Evolutionary conservation across 129 eudicot genomes (phyloP), one percentile per base, ranked within the genome.

Genomic region (Flaveria sonorensis): DNA sequence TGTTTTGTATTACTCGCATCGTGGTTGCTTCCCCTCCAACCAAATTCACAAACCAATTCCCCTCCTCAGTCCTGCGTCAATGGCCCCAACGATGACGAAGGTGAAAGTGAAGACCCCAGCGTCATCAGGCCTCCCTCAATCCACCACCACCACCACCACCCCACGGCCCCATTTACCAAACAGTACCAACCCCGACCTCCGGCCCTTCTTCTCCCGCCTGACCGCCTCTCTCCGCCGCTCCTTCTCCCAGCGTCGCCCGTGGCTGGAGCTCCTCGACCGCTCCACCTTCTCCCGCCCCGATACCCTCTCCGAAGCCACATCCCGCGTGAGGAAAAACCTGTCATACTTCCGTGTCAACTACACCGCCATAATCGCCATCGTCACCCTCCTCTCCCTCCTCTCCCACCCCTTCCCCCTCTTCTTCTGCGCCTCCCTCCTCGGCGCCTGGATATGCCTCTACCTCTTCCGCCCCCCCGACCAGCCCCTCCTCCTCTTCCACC

Each of bases 251-350:
- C 86, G 91, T 52, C 92, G 95, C 47, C 97, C 98, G 0, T 93
- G 98, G 98, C 52, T 82, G 28, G 97, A 93, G 76, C 83, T 93
- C 69, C 10, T 84, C 3, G 92, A 90, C 51, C 96, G 88, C 26
- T 79, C 92, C 71, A 77, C 88, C 75, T 84, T 93, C 71, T 78
- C 89, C 24, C 83, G 86, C 15, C 97, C 98, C 0, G 92, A 85
- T 1, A 82, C 91, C 59, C 1, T 88, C 52, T 80, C 95, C 20
- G 96, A 93, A 1, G 90, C 88, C 71, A 51, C 80, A 48, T 20
- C 84, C 56, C 98, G 97, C 0, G 51, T 93, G 65, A 81, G 87
- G 16, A 90, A 87, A 63, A 93, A 93, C 78, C 79, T 79, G 43
- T 60, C 86, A 42, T 93, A 93, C 70, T 93, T 93, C 70, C 89